These are phyloP conservation scores for Backusella tuberculispora DNA, from an alignment of 192 early-diverging fungal species.

Conservation along the genomic window DNA sequence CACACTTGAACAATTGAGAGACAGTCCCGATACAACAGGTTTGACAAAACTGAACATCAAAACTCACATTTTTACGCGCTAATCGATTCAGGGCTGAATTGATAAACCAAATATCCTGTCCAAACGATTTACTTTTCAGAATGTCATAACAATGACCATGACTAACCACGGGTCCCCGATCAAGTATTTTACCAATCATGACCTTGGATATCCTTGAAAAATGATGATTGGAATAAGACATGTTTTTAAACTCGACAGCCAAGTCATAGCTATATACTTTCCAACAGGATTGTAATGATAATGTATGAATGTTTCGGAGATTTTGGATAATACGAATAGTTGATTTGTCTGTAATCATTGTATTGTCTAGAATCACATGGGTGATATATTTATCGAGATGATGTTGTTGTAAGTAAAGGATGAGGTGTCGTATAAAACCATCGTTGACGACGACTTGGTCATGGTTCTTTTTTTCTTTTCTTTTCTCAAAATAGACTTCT, in stretches of 20 bases:
- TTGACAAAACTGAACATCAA: background rate
- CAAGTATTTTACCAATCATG: background rate
- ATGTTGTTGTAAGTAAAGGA: background rate
- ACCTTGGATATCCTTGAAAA: background rate
- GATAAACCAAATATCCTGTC: conserved; percentile 12
- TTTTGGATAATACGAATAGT: background rate
- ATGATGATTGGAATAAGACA: background rate
- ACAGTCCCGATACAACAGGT: background rate
- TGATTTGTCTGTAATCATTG: background rate
- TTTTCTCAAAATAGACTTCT: background rate
- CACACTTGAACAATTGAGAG: background rate
- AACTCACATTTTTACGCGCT: background rate
- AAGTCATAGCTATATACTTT: background rate
- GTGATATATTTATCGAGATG: background rate
- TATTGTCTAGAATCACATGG: background rate
- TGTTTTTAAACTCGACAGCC: background rate
- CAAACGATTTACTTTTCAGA: conserved; percentile 4
- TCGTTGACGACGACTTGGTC: background rate
- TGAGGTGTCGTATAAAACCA: background rate
- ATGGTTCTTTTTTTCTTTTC: background rate
- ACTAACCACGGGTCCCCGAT: background rate
- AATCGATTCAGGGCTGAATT: background rate
- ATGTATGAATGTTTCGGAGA: background rate
- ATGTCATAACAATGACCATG: too few relatives aligned
- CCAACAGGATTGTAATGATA: conserved; percentile 5